Percentiles rank a stretch among this genome's conserved stretches.
Conservation (phyloP, 2,329 filamentous ascomycete species). For the Dothistroma septosporum region DNA sequence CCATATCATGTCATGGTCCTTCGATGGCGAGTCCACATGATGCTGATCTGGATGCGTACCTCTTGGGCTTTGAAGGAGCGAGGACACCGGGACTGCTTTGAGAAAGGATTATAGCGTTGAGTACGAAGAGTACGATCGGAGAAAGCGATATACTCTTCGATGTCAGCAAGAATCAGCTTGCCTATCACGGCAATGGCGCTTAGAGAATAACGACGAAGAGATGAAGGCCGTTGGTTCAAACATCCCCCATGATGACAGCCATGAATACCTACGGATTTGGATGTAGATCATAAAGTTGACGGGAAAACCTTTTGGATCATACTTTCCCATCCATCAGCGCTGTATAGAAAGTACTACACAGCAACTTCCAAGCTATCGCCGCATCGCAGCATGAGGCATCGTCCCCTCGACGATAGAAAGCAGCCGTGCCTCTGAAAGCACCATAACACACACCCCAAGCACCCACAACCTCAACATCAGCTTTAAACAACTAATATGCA, state of each 20-base stretch:
- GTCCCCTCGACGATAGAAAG: too few species aligned
- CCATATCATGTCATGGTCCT: slow-evolving; percentile 53
- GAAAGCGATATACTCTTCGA: slow-evolving; percentile 40
- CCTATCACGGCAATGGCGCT: slow-evolving; percentile 49
- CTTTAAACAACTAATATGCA: neutral
- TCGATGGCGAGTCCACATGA: slow-evolving; percentile 66
- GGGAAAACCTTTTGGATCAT: neutral
- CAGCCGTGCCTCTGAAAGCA: too few species aligned
- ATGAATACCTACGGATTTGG: neutral
- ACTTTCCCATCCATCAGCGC: neutral
- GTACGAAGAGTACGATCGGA: slow-evolving; percentile 36
- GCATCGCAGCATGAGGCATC: too few species aligned
- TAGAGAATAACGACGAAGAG: slow-evolving; percentile 1
- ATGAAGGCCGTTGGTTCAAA: neutral
- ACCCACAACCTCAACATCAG: neutral
- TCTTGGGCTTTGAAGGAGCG: slow-evolving; percentile 53
- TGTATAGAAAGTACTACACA: neutral
- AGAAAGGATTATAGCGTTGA: slow-evolving; percentile 44
- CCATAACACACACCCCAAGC: neutral
- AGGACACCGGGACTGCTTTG: slow-evolving; percentile 45
- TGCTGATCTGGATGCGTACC: slow-evolving; percentile 63
- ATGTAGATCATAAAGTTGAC: neutral
- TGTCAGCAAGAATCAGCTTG: slow-evolving; percentile 50
- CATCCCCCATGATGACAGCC: neutral
- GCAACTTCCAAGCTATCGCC: neutral